Evolutionary conservation across 305 asterid genomes (phyloP), one percentile per base, ranked within the genome.

Genomic region (Andrographis paniculata): DNA sequence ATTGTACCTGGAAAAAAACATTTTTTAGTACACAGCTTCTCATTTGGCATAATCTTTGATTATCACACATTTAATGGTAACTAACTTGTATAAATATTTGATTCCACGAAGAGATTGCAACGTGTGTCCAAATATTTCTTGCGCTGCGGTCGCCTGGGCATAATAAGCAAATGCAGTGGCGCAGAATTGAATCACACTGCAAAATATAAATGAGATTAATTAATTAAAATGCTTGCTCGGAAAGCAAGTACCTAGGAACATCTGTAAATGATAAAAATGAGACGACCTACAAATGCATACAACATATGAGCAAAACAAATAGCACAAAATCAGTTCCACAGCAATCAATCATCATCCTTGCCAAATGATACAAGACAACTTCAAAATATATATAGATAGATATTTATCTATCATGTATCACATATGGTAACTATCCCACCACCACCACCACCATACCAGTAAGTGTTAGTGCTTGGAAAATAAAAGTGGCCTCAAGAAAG

Each of bases 131-230:
- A 87, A 92, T 63, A 92, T 92, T 84, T 87, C 99, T 87, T 92
- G 99, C 61, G 99, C 99, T 24, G 99, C 96, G 45, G 99, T 91
- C 28, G 96, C 99, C 66, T 81, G 99, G 48, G 99, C 83, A 49
- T 92, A 92, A 58, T 84, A 92, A 41, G 80, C 99, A 63, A 92
- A 92, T 22, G 99, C 95, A 17, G 96, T 92, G 57, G 99, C 77
- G 52, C 96, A 87, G 70, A 92, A 92, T 77, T 87, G 99, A 73
- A 92, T 92, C 67, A 92, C 99, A 64, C 99, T 87, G 94, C 84
- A 76, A 42, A 33, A 59, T 42, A 63, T 52, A 39, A 27, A 49
- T 15, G 45, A 60, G 55, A 49, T 45, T 49, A 35, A 52, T 24
- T 22, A 59, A 41, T 35, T 50, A 20, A 39, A 51, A 48, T 28